A percentile compares a stretch with the other conserved stretches of the same genome.
Evolutionary conservation across 306 rosid species (phyloP).

Genomic region (Cotoneaster glaucophyllus): DNA sequence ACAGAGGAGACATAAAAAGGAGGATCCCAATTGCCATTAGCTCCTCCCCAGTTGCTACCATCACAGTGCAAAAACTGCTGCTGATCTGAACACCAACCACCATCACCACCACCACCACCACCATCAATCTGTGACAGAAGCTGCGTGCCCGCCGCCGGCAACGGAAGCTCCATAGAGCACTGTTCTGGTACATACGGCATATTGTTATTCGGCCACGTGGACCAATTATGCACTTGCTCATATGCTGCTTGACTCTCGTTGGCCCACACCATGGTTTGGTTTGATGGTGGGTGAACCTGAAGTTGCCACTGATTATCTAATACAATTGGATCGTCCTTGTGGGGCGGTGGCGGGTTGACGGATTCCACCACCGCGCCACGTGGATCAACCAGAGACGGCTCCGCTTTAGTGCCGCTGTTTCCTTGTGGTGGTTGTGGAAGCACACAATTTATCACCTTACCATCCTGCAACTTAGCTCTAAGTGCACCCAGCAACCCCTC

Average conservation of each 20-base stretch:
- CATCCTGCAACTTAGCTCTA: conserved; percentile 46
- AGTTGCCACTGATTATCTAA: neutral
- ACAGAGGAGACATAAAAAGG: neutral
- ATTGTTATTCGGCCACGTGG: neutral
- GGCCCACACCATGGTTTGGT: neutral
- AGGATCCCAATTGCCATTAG: conserved; percentile 6
- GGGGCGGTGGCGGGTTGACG: neutral
- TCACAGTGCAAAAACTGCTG: conserved; percentile 6
- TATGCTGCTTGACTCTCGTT: neutral
- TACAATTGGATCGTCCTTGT: neutral
- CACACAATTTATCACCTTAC: conserved; percentile 13
- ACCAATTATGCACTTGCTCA: neutral
- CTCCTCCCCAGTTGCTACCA: neutral
- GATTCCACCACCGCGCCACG: neutral
- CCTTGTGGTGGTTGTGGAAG: conserved; percentile 17
- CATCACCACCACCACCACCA: neutral
- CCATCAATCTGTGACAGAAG: neutral
- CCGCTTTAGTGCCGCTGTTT: neutral
- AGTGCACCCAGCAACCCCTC: conserved; percentile 63
- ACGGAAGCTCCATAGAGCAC: neutral
- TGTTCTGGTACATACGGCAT: neutral
- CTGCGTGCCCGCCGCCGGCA: neutral
- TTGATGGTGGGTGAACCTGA: neutral
- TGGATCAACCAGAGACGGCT: neutral
- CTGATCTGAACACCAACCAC: neutral